phyloP scores from a whole-genome alignment of 352 stramenopile species.

The Pythium biforme region DNA sequence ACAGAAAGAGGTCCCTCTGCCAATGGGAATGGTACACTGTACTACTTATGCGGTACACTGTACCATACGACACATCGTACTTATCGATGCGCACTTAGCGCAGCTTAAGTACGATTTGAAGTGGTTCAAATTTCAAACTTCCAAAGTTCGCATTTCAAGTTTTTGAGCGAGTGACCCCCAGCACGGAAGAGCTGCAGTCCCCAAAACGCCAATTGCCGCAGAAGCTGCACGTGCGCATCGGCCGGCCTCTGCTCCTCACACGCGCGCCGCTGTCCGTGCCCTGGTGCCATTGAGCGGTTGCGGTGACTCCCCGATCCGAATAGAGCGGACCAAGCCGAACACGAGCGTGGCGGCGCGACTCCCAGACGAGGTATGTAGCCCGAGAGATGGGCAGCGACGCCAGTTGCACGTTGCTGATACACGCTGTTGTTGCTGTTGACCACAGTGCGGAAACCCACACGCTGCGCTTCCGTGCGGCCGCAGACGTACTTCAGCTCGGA shows the following conservation, averaged over 20 bases:
- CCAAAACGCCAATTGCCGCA: background rate
- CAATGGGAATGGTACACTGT: background rate
- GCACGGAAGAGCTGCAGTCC: conserved; percentile 12
- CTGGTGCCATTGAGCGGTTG: no score
- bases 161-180: conserved; percentile 3
- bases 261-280: background rate
- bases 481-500: no score
- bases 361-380: conserved; percentile 5
- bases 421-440: no score
- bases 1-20: conserved; percentile 8
- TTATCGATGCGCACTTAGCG: conserved; percentile 8
- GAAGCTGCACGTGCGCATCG: conserved; percentile 1
- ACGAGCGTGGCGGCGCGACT: conserved; percentile 1
- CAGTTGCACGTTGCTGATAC: no score
- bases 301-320: no score
- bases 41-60: background rate
- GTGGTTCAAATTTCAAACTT: conserved; percentile 30
- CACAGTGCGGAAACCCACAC: no score
- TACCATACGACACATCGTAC: conserved; percentile 6
- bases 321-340: background rate
- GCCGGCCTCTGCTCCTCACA: background rate
- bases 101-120: conserved; percentile 18
- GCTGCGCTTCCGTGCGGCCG: no score
- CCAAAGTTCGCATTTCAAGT: conserved; percentile 25
- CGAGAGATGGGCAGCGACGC: background rate